Base-by-base conservation (phyloP, 2,329 filamentous ascomycete species). In the Xylaria sp. region DNA sequence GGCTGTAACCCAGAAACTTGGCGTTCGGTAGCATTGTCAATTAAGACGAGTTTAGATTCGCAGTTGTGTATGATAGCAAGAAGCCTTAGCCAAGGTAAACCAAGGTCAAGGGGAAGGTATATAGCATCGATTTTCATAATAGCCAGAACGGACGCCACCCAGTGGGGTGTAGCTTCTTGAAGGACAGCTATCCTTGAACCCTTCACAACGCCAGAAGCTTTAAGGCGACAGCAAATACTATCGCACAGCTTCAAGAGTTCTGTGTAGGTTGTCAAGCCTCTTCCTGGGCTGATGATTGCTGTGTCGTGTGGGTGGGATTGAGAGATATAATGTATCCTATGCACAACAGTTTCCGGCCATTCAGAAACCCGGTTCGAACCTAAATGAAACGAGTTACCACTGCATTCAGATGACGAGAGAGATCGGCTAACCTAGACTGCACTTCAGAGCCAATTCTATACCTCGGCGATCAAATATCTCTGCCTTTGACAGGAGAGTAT, bases 41-140 rank as follows among this genome's bases (percentile, higher is more conserved):
- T 54, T 1, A 81, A 56, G 7, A 80, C 62, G 1, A 67, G 65
- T 1, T 25, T 35, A 1, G 77, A 74, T 21, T 71, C n/a, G 44
- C 70, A 73, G 23, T 71, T 66, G 11, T 67, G 35, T 1, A 68
- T 67, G 10, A 78, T 70, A 5, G 58, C 49, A 9, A 65, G 60
- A 3, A 77, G 70, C 5, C 77, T 71, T 2, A 64, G 4, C 1
- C 63, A 7, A 0, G 71, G 58, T 17, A 60, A 69, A 1, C 66
- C 47, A 0, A 70, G 43, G 53, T 81, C 79, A 0, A 81, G 59
- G 1, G 73, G 73, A 1, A 77, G 52, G 48, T 73, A 74, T 4
- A 19, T 31, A 0, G 56, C 65, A 2, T 58, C 63, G 10, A 57
- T 5, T 3, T 67, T 61, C 63, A 69, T 55, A 43, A 77, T 76